These are phyloP conservation scores for Cladophialophora carrionii DNA, from an alignment of 2,329 filamentous ascomycete genomes.

Conservation along the genomic window DNA sequence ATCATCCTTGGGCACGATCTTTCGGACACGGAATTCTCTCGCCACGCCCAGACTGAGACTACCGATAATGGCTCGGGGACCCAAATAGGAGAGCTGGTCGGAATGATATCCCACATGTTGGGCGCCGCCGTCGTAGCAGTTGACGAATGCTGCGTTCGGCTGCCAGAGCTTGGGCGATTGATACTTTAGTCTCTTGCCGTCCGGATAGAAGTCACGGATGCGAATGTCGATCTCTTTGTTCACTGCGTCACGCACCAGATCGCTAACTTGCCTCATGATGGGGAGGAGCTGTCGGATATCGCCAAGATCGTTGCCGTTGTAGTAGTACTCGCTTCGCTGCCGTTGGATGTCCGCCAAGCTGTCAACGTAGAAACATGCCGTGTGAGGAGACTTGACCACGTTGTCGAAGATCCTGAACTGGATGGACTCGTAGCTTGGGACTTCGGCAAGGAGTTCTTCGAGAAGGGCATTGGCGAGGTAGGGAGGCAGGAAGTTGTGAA, in stretches of 20 bases:
- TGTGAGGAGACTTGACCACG: conserved; percentile 82
- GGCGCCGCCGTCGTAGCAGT: conserved; percentile 81
- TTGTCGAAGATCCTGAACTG: conserved; percentile 88
- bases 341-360: conserved; percentile 67
- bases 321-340: conserved; percentile 80
- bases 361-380: conserved; percentile 80
- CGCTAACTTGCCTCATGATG: conserved; percentile 70
- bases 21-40: conserved; percentile 87
- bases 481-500: conserved; percentile 82
- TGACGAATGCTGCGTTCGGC: conserved; percentile 91
- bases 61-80: conserved; percentile 84
- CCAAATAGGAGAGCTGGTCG: conserved; percentile 90
- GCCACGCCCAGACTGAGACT: conserved; percentile 88
- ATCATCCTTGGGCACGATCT: conserved; percentile 66
- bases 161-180: conserved; percentile 71
- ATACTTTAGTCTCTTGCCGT: conserved; percentile 72
- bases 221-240: conserved; percentile 75
- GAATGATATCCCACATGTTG: conserved; percentile 90
- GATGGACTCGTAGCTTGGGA: conserved; percentile 68
- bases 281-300: conserved; percentile 78
- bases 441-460: conserved; percentile 73
- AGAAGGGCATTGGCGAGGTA: conserved; percentile 75
- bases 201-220: conserved; percentile 69
- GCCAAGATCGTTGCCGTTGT: conserved; percentile 76
- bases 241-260: conserved; percentile 72